phyloP scores from a whole-genome alignment of 2,329 filamentous ascomycete genomes.

The Mycosphaerella arachidis region DNA sequence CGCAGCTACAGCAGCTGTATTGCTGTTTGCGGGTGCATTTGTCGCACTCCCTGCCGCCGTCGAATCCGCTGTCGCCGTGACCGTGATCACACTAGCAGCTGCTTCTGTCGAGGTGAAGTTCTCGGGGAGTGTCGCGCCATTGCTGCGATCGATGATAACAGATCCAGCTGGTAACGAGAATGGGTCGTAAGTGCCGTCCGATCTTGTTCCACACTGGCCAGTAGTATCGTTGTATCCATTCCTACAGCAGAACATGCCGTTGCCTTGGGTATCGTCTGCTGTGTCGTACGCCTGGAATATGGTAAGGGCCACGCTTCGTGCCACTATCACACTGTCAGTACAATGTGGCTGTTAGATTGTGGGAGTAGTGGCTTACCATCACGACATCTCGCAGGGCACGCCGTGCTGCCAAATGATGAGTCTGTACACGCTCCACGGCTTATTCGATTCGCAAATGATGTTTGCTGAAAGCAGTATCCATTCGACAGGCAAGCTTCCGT shows the following conservation, averaged over 20 bases:
- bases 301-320: conserved; percentile 1
- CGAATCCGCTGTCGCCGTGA: conserved; percentile 3
- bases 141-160: conserved; percentile 16
- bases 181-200: conserved; percentile 1
- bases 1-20: conserved; percentile 9
- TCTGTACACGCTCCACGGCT: conserved; percentile 15
- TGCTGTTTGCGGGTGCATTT: background rate
- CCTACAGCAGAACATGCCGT: conserved; percentile 17
- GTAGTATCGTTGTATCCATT: conserved; percentile 10
- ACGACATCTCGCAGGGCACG: conserved; percentile 10
- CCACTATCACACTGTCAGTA: conserved; percentile 1
- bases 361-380: background rate
- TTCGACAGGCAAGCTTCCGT: conserved; percentile 12
- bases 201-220: conserved; percentile 3
- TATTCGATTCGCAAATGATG: conserved; percentile 6
- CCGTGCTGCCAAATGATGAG: conserved; percentile 9
- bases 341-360: too few species aligned
- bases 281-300: conserved; percentile 14
- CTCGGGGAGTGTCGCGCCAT: conserved; percentile 9
- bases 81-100: background rate
- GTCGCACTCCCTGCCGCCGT: conserved; percentile 6
- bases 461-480: conserved; percentile 12
- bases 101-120: background rate
- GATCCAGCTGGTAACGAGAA: conserved; percentile 8
- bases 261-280: background rate